phyloP scores from a whole-genome alignment of 2,329 filamentous ascomycete species.

The Alternaria ventricosa region DNA sequence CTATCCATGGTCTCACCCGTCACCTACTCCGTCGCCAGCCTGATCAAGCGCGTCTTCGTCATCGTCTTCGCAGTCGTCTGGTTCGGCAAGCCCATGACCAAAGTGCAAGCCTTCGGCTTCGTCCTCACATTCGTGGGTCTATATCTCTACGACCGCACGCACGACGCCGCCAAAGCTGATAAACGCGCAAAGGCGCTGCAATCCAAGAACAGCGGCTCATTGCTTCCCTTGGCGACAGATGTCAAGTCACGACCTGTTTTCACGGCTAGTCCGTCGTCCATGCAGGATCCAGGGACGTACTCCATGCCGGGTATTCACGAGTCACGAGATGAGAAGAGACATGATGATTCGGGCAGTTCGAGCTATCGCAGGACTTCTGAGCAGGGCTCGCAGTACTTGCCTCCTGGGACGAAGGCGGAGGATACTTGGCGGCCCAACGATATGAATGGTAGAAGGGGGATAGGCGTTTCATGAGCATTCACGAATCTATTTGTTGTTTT shows the following conservation, averaged over 20 bases:
- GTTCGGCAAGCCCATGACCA: slow-evolving; percentile 90
- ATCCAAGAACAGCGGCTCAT: slow-evolving; percentile 65
- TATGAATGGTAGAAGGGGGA: slow-evolving; percentile 26
- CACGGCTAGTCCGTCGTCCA: slow-evolving; percentile 51
- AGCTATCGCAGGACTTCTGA: slow-evolving; percentile 52
- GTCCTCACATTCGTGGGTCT: slow-evolving; percentile 87
- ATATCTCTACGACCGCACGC: slow-evolving; percentile 94
- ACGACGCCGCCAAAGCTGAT: slow-evolving; percentile 85
- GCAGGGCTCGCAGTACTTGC: slow-evolving; percentile 64
- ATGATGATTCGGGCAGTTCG: slow-evolving; percentile 61
- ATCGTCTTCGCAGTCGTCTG: slow-evolving; percentile 94
- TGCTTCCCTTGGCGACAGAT: slow-evolving; percentile 69
- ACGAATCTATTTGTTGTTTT: neutral
- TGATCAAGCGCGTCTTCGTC: slow-evolving; percentile 97
- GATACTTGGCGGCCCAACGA: slow-evolving; percentile 71
- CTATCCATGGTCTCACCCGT: slow-evolving; percentile 94
- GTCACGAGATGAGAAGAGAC: slow-evolving; percentile 61
- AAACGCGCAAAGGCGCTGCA: slow-evolving; percentile 71
- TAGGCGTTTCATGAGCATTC: slow-evolving; percentile 32
- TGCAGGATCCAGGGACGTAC: slow-evolving; percentile 43
- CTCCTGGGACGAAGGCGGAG: slow-evolving; percentile 82
- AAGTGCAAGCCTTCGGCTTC: slow-evolving; percentile 83
- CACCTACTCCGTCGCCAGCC: slow-evolving; percentile 92
- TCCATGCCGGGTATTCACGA: slow-evolving; percentile 32
- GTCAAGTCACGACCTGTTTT: slow-evolving; percentile 30